Evolutionary conservation across 345 rosid genomes (phyloP), one percentile per base, ranked within the genome.

Genomic region (Reutealis trisperma): DNA sequence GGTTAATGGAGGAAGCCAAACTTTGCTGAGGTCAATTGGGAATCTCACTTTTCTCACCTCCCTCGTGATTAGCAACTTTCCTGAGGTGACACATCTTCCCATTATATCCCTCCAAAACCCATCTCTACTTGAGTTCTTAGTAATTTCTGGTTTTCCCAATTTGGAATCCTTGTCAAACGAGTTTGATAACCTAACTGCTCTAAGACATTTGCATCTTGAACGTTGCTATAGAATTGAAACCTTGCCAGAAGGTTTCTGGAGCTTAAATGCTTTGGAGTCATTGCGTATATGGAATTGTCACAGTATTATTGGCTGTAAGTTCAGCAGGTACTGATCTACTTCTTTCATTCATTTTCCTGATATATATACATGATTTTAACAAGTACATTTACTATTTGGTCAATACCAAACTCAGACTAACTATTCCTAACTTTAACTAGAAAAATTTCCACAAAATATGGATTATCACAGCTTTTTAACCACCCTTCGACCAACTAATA

Each of bases 181-280:
- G 19, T 21, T 72, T 13, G 73, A 72, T 13, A 75, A 73, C 45
- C 70, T 79, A 12, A 8, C 69, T 21, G 4, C 74, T 37, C 73
- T 79, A 3, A 67, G 27, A 16, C 0, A 0, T 6, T 67, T 79
- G 70, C 1, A 1, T 0, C 62, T 79, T 14, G 0, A 4, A 0
- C 0, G 0, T 0, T 67, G 71, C 14, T 0, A 47, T 30, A 62
- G 55, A 32, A n/a, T 79, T 5, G 77, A 58, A 45, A 61, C 41
- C 65, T 67, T 79, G 73, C 69, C 74, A 6, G 77, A 73, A 16
- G 74, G 47, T 73, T 44, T 73, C 14, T 24, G 14, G 4, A 60
- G 30, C 63, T 24, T 63, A 15, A 41, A 15, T 42, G 44, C 55
- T 9, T 45, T 73, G 44, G 67, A 72, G 67, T 8, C 6, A 22